These are phyloP conservation scores for Lolium multiflorum DNA, from an alignment of 176 grass and related monocot species.

Conservation along the genomic window DNA sequence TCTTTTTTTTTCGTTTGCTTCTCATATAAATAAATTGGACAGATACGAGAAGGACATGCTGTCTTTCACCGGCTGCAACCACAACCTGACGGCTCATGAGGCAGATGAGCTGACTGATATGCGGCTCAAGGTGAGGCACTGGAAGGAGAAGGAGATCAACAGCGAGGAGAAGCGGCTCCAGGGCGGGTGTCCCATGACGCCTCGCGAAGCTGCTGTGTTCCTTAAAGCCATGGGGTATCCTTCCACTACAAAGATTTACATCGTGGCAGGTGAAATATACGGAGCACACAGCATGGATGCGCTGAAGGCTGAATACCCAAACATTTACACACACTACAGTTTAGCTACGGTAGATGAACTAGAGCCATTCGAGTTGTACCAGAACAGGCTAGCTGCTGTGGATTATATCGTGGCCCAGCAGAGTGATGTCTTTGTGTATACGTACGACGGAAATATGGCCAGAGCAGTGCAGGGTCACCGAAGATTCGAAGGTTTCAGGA, in stretches of 20 bases:
- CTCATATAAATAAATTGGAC: neutral
- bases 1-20: neutral
- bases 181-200: slow-evolving; percentile 81
- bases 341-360: slow-evolving; percentile 64
- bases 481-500: slow-evolving; percentile 68
- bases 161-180: slow-evolving; percentile 61
- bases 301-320: slow-evolving; percentile 63
- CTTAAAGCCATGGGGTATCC: slow-evolving; percentile 84
- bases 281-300: slow-evolving; percentile 62
- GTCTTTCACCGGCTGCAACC: slow-evolving; percentile 73
- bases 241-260: slow-evolving; percentile 68
- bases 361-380: slow-evolving; percentile 54
- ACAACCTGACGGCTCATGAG: slow-evolving; percentile 62
- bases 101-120: slow-evolving; percentile 58
- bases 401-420: slow-evolving; percentile 71
- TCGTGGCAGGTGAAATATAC: slow-evolving; percentile 72
- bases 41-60: slow-evolving; percentile 96
- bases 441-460: slow-evolving; percentile 94
- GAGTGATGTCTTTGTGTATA: slow-evolving; percentile 76
- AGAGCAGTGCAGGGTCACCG: slow-evolving; percentile 78
- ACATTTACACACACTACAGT: slow-evolving; percentile 73
- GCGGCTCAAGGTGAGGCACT: slow-evolving; percentile 67
- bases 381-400: slow-evolving; percentile 77
- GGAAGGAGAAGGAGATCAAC: slow-evolving; percentile 84
- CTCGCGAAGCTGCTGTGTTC: slow-evolving; percentile 69